Evolutionary conservation across 352 stramenopile species (phyloP), one percentile per base, ranked within the genome.

Genomic region (Thalassiosira livingstoniorum): DNA sequence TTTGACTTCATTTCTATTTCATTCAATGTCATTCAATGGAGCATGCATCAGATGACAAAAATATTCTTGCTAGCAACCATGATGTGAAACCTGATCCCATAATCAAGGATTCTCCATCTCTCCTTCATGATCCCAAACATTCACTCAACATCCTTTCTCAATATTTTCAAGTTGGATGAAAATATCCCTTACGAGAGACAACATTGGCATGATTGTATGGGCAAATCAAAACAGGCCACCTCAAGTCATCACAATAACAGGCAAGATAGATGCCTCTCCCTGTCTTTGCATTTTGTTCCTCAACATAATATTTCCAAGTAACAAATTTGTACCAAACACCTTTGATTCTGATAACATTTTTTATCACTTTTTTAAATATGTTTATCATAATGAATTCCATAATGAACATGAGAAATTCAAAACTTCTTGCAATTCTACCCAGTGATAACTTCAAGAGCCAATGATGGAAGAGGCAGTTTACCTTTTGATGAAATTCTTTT

Each of bases 91-190:
- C 62, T 7, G 27, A 83, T 67, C 7, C 72, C 64, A 62, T 83
- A 57, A 29, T 87, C 35, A 4, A 83, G 29, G 31, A 83, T 72
- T 23, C 47, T 64, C 72, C 58, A 87, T 37, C 63, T 72, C 45
- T 75, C 74, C 27, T 85, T 77, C 55, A 81, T 43, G 18, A 80
- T 78, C 37, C 72, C 83, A 68, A 89, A 89, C 0, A 74, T 53
- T 61, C 78, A 86, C 55, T 86, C 65, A 53, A 86, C 71, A 62
- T 86, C 77, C 51, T 88, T 88, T n/a, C 82, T 29, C 10, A 85
- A 2, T 23, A 39, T 76, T 32, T 81, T 65, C 2, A 83, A 4
- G 15, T 68, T 37, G 34, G 61, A 39, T 32, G 58, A 68, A 39
- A 75, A 84, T n/a, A n/a, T n/a, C n/a, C n/a, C n/a, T n/a, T n/a